A percentile compares a stretch with the other conserved stretches of the same genome.
phyloP scores from a whole-genome alignment of 805 yeast genomes.

The Wickerhamomyces bovis region DNA sequence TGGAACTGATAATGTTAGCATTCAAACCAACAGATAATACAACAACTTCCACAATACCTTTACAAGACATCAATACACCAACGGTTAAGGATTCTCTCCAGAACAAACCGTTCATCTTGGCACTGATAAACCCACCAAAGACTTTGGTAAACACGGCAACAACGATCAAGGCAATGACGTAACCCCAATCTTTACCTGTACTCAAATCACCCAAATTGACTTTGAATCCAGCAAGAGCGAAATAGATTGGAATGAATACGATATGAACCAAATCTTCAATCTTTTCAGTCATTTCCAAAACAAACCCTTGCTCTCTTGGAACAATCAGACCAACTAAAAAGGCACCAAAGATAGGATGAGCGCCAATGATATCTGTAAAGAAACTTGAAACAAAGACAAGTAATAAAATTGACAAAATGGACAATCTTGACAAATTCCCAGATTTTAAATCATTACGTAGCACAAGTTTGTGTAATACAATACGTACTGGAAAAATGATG shows the following conservation, averaged over 20 bases:
- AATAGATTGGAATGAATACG: conserved; percentile 68
- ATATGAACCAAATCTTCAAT: conserved; percentile 74
- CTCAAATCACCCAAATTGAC: conserved; percentile 60
- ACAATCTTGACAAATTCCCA: conserved; percentile 57
- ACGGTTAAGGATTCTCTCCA: conserved; percentile 75
- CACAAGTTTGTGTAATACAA: conserved; percentile 39
- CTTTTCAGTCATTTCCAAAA: conserved; percentile 61
- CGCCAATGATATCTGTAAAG: conserved; percentile 79
- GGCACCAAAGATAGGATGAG: conserved; percentile 83
- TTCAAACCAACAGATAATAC: conserved; percentile 69
- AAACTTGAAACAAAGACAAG: conserved; percentile 63
- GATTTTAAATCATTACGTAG: conserved; percentile 45
- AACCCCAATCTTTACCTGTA: conserved; percentile 73
- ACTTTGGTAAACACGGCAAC: conserved; percentile 68
- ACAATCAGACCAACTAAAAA: conserved; percentile 70
- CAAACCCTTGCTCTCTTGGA: conserved; percentile 73
- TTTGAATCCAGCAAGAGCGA: conserved; percentile 72
- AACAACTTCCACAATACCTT: conserved; percentile 82
- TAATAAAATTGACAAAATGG: conserved; percentile 49
- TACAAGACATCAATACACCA: conserved; percentile 81
- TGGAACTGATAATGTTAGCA: conserved; percentile 59
- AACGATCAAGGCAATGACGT: conserved; percentile 57
- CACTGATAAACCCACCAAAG: conserved; percentile 59
- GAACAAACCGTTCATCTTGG: conserved; percentile 52
- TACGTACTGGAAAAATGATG: conserved; percentile 51